A percentile compares a stretch with the other conserved stretches of the same genome.
Conservation (phyloP, 1,139 yeast species). For the Suhomyces coccinellae region DNA sequence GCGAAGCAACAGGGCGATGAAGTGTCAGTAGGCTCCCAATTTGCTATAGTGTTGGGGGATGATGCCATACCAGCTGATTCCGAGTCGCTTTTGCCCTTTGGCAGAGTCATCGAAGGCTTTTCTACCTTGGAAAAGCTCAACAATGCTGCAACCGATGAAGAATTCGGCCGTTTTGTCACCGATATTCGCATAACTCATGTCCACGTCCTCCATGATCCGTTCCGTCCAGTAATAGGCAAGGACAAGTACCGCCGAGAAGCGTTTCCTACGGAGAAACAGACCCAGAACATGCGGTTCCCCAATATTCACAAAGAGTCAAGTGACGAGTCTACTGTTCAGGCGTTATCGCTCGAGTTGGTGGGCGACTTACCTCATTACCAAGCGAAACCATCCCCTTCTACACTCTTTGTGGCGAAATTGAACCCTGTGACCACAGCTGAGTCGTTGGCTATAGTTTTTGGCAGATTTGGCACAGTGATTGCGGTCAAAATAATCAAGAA, state of each 20-base stretch:
- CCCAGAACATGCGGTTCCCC: constrained; percentile 14
- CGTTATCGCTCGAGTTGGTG: constrained; percentile 60
- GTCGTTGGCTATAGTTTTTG: constrained; percentile 55
- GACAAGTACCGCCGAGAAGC: constrained; percentile 1
- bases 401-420: constrained; percentile 61
- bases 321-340: constrained; percentile 49
- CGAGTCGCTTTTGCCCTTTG: constrained; percentile 36
- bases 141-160: constrained; percentile 36
- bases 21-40: constrained; percentile 26
- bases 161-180: constrained; percentile 34
- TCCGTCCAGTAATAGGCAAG: constrained; percentile 20
- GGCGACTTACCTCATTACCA: constrained; percentile 66
- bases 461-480: constrained; percentile 56
- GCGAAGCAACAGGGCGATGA: constrained; percentile 11
- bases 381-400: constrained; percentile 60
- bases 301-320: constrained; percentile 11
- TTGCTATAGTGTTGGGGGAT: constrained; percentile 29
- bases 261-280: constrained; percentile 13
- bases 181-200: constrained; percentile 56
- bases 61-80: constrained; percentile 3
- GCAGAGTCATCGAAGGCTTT: constrained; percentile 54
- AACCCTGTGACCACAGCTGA: constrained; percentile 59
- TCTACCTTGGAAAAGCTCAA: constrained; percentile 48
- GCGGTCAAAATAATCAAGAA: constrained; percentile 23
- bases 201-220: constrained; percentile 57